Percentiles rank a stretch among this genome's conserved stretches.
Evolutionary conservation across 352 stramenopile species (phyloP).

Genomic region (Peronosclerospora sorghi): DNA sequence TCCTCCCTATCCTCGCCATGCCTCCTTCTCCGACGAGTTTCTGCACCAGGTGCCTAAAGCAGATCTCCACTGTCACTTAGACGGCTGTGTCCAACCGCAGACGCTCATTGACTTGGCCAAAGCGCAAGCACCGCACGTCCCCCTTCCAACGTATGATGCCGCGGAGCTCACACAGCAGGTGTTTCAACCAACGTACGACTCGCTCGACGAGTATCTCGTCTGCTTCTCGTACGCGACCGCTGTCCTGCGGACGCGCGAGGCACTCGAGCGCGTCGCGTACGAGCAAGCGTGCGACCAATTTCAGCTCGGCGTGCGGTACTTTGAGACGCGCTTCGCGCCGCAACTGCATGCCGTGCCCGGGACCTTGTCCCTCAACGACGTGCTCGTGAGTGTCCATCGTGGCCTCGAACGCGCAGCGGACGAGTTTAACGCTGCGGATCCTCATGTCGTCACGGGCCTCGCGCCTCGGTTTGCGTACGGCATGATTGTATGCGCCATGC

Average conservation of each 20-base stretch:
- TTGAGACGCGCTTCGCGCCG: constrained; percentile 80
- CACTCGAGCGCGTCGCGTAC: constrained; percentile 78
- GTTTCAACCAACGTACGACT: constrained; percentile 77
- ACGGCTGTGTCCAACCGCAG: constrained; percentile 66
- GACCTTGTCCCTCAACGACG: constrained; percentile 54
- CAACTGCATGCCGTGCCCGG: constrained; percentile 64
- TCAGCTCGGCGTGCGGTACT: constrained; percentile 67
- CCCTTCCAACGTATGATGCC: constrained; percentile 69
- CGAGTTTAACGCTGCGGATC: constrained; percentile 50
- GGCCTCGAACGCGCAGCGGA: constrained; percentile 50
- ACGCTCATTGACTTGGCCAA: constrained; percentile 80
- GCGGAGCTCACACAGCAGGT: constrained; percentile 41
- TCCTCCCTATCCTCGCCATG: too few species aligned
- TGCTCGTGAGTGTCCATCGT: constrained; percentile 56
- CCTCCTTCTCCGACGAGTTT: constrained; percentile 56
- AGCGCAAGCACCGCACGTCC: constrained; percentile 50
- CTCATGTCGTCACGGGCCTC: constrained; percentile 31
- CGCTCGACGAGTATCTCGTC: constrained; percentile 72
- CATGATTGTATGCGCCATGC: constrained; percentile 86
- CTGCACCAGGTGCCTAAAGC: constrained; percentile 63
- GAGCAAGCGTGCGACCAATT: constrained; percentile 79
- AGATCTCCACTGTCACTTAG: constrained; percentile 82
- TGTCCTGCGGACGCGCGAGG: constrained; percentile 43
- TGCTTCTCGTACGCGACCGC: constrained; percentile 73
- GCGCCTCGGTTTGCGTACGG: constrained; percentile 69